Base-by-base conservation (phyloP, 1,284 basidiomycete genomes). In the Puccinia horiana region DNA sequence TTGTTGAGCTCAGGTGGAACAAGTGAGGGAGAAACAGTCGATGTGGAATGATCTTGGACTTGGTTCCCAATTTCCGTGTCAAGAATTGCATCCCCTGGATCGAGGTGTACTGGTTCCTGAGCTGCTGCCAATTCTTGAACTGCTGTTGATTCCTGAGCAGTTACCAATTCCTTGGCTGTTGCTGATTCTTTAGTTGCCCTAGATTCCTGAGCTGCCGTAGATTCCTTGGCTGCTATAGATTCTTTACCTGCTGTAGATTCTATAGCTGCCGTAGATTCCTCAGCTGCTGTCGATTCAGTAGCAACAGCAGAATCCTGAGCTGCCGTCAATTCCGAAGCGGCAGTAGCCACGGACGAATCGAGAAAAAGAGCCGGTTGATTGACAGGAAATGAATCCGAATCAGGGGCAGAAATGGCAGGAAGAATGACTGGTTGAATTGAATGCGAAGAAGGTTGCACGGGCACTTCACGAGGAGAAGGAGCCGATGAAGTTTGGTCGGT, bases 121-220 rank as follows among this genome's bases (percentile, higher is more conserved):
- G 49, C 49, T 20, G 49, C 49, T 23, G 49, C 4, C 49, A 20
- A 52, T 52, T 52, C 49, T 52, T 9, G 18, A 52, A 20, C 49
- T 8, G 16, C 6, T 44, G 44, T 44, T 6, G 44, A 44, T 8
- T 8, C 44, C 6, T 6, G 44, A 44, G 44, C 44, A 44, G 44
- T 16, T 16, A 44, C 16, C 16, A 16, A 44, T 44, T 44, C 44
- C 6, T 16, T 8, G 16, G 16, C 44, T 8, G 44, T 16, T 85
- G 0, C 87, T 16, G 44, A 8, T 44, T 44, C 8, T 16, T 44
- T 6, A 16, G 44, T 44, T 52, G 49, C 49, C 20, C 11, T 52
- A 20, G 49, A 52, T 11, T 52, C 49, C 49, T 12, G 49, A 16
- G 49, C 18, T 12, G 49, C 4, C 4, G 49, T 52, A 20, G 49